Evolutionary conservation across 495 filamentous ascomycete genomes (phyloP).

Genomic region (Aspergillus bertholletiae): DNA sequence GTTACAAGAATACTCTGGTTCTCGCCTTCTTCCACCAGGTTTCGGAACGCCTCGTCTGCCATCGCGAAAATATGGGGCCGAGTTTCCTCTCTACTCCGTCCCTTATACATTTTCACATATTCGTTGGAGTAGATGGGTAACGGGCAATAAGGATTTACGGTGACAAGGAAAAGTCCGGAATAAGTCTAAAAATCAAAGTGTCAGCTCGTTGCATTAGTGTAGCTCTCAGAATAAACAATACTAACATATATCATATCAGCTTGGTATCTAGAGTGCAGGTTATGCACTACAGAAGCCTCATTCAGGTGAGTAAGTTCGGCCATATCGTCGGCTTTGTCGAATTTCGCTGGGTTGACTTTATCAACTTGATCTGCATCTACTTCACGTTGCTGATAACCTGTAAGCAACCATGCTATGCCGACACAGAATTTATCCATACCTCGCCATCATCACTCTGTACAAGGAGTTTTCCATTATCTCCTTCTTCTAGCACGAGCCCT

Average conservation of each 20-base stretch:
- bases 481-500: conserved; percentile 85
- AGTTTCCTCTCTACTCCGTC: conserved; percentile 82
- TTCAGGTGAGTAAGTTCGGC: conserved; percentile 97
- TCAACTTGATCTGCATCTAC: conserved; percentile 83
- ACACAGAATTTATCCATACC: conserved; percentile 50
- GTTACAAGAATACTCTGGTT: conserved; percentile 99
- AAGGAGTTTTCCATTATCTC: conserved; percentile 60
- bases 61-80: conserved; percentile 98
- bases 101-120: conserved; percentile 95
- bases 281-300: conserved; percentile 96
- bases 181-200: conserved; percentile 61
- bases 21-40: conserved; percentile 88
- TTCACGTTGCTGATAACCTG: conserved; percentile 67
- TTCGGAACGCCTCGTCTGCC: conserved; percentile 96
- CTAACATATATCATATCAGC: conserved; percentile 88
- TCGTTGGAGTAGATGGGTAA: conserved; percentile 96
- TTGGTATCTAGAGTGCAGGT: conserved; percentile 89
- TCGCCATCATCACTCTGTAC: conserved; percentile 94
- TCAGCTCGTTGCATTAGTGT: neutral
- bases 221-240: conserved; percentile 6
- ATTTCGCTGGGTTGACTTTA: conserved; percentile 99
- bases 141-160: conserved; percentile 94
- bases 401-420: conserved; percentile 8
- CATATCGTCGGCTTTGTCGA: conserved; percentile 99
- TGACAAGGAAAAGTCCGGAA: conserved; percentile 93